Base-by-base conservation (phyloP, 345 rosid species). In the Populus ilicifolia region DNA sequence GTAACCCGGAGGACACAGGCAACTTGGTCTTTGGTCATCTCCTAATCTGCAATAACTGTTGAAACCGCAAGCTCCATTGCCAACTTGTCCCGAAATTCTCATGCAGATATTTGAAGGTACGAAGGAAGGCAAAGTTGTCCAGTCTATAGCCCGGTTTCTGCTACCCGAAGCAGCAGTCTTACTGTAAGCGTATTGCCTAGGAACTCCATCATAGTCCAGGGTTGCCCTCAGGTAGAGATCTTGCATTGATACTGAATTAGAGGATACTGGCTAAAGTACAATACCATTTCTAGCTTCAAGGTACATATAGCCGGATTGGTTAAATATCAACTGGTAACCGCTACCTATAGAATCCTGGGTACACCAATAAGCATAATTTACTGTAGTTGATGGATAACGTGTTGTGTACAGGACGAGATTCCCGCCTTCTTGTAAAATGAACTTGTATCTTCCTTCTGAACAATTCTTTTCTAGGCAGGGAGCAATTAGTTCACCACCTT, bases 11-110 rank as follows among this genome's bases (percentile, higher is more conserved):
- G 46, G 14, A 43, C 46, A 43, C 14, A 3, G 11, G 46, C 46
- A 43, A 2, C 14, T 43, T 10, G 46, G 46, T 11, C 84, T 84
- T 18, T 82, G 70, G 54, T 87, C 79, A 2, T 65, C 72, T 56
- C 80, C 82, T 9, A 85, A 16, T 1, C 1, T 30, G 33, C 33
- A 30, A 52, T 79, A 30, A 1, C 33, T 30, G 33, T 30, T 90
- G 84, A 50, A 85, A 35, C 94, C 97, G 63, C 96, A 93, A 12
- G 89, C 87, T 50, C 85, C 87, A 29, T 78, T 65, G 9, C 94
- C 89, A 3, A 35, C 14, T 0, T 13, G 16, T 36, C 35, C 30
- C 69, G 9, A 2, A 10, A 88, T 61, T 1, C 25, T 23, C 9
- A 5, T 1, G 81, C 93, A 90, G 6, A 88, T 82, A 75, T 93